Base-by-base conservation (phyloP, 306 rosid species). In the Glycine soja region DNA sequence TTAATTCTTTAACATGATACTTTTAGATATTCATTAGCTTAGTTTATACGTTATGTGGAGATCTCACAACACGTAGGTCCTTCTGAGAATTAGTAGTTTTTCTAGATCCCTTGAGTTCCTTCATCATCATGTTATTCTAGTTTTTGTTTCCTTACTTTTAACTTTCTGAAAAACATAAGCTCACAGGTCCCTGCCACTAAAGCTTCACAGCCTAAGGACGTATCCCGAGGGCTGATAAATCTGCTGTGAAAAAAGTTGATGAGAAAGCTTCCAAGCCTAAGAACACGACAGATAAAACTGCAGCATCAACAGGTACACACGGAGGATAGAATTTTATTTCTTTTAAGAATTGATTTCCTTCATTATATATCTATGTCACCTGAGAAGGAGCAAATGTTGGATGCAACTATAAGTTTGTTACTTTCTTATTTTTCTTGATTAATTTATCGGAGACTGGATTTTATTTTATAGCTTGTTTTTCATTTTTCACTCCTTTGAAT, bases 361-460 rank as follows among this genome's bases (percentile, higher is more conserved):
- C 3, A 34, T 34, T 34, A 34, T 34, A 7, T 63, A 43, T 47
- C 65, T 75, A 78, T 89, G 91, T 93, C 98, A 15, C 87, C 86
- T 7, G 96, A 88, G 76, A 90, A 93, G 87, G 99, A 91, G 86
- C 80, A 89, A 74, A 80, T 89, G 85, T 85, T 95, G 50, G 75
- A 89, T 71, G 42, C 89, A 56, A 90, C 97, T 77, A 47, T 87
- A 14, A 75, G n/a, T n/a, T n/a, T n/a, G n/a, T n/a, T n/a, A n/a
- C n/a, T n/a, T n/a, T n/a, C n/a, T n/a, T n/a, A n/a, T n/a, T n/a
- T n/a, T n/a, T n/a, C n/a, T n/a, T n/a, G n/a, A n/a, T n/a, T n/a
- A n/a, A n/a, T n/a, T n/a, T n/a, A n/a, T n/a, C n/a, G n/a, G n/a
- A n/a, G n/a, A n/a, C n/a, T n/a, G n/a, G n/a, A n/a, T n/a, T n/a